These are phyloP conservation scores for Penicillium malachiteum DNA, from an alignment of 495 filamentous ascomycete species.

Conservation along the genomic window DNA sequence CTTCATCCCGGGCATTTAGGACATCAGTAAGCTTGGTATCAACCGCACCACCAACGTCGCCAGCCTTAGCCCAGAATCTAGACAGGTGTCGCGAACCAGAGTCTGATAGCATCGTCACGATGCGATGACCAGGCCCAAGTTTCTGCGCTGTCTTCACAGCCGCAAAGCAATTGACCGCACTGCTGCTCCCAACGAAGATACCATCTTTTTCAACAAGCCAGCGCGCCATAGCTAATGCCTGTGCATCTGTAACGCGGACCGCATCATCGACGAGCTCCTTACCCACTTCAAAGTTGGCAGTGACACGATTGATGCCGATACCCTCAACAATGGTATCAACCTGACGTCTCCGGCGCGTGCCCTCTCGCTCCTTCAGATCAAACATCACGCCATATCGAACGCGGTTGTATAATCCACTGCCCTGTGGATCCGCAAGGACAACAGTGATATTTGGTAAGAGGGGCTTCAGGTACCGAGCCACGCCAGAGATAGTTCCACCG, in stretches of 20 bases:
- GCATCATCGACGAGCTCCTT: conserved; percentile 84
- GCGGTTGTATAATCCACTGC: conserved; percentile 88
- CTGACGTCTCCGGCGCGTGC: conserved; percentile 81
- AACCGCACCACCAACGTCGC: conserved; percentile 60
- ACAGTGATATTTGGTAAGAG: conserved; percentile 61
- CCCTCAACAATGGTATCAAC: conserved; percentile 97
- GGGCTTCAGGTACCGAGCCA: conserved; percentile 78
- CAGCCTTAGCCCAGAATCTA: conserved; percentile 88
- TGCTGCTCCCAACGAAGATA: conserved; percentile 90
- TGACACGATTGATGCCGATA: conserved; percentile 90
- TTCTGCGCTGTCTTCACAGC: conserved; percentile 75
- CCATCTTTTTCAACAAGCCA: conserved; percentile 97
- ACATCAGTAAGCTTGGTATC: conserved; percentile 55
- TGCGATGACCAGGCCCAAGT: conserved; percentile 71
- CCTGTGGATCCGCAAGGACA: conserved; percentile 90
- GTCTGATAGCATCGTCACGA: conserved; percentile 93
- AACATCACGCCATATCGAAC: conserved; percentile 96
- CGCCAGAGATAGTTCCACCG: conserved; percentile 88
- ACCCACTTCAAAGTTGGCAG: conserved; percentile 86
- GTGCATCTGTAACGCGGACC: conserved; percentile 84
- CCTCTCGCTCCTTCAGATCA: conserved; percentile 79
- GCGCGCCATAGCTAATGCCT: conserved; percentile 88
- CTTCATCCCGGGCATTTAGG: conserved; percentile 41
- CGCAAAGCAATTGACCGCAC: conserved; percentile 93
- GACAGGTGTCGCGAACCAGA: conserved; percentile 87